Percentiles rank a stretch among this genome's conserved stretches.
phyloP scores from a whole-genome alignment of 140 eudicot genomes.

The Cichorium intybus region DNA sequence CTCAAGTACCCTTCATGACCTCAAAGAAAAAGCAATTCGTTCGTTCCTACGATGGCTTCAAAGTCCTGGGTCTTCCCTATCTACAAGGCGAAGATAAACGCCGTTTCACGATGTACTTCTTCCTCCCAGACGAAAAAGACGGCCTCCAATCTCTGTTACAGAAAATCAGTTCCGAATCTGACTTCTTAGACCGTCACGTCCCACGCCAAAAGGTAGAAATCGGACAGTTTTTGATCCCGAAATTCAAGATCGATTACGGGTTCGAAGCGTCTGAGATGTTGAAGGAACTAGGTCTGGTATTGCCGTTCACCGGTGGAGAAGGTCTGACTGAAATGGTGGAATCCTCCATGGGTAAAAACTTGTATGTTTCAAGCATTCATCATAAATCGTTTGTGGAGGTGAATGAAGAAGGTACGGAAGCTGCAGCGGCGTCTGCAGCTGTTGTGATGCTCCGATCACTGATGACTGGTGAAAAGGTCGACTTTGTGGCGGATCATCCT shows the following conservation, averaged over 20 bases:
- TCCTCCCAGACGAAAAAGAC: slow-evolving; percentile 32
- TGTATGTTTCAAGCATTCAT: slow-evolving; percentile 17
- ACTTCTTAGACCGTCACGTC: slow-evolving; percentile 20
- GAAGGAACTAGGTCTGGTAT: slow-evolving; percentile 34
- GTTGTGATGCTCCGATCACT: not conserved
- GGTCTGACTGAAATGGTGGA: slow-evolving; percentile 40
- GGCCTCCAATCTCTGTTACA: slow-evolving; percentile 17
- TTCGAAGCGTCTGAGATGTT: slow-evolving; percentile 26
- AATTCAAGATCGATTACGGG: slow-evolving; percentile 30
- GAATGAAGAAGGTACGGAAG: slow-evolving; percentile 48
- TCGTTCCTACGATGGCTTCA: slow-evolving; percentile 20
- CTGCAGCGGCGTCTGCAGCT: slow-evolving; percentile 28
- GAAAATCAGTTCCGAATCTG: slow-evolving; percentile 19
- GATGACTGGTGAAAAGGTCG: slow-evolving; percentile 2
- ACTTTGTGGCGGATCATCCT: slow-evolving; percentile 47
- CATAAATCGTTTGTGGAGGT: slow-evolving; percentile 34
- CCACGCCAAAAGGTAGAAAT: slow-evolving; percentile 14
- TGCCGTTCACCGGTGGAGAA: slow-evolving; percentile 19
- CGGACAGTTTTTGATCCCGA: slow-evolving; percentile 26
- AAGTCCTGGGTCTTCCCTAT: slow-evolving; percentile 35
- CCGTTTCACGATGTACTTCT: slow-evolving; percentile 28
- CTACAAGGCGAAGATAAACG: slow-evolving; percentile 11
- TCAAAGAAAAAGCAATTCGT: not conserved
- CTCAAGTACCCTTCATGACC: slow-evolving; percentile 45
- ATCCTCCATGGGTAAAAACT: not conserved